Evolutionary conservation across 495 filamentous ascomycete species (phyloP), one percentile per base, ranked within the genome.

Genomic region (Bathelium albidoporum): DNA sequence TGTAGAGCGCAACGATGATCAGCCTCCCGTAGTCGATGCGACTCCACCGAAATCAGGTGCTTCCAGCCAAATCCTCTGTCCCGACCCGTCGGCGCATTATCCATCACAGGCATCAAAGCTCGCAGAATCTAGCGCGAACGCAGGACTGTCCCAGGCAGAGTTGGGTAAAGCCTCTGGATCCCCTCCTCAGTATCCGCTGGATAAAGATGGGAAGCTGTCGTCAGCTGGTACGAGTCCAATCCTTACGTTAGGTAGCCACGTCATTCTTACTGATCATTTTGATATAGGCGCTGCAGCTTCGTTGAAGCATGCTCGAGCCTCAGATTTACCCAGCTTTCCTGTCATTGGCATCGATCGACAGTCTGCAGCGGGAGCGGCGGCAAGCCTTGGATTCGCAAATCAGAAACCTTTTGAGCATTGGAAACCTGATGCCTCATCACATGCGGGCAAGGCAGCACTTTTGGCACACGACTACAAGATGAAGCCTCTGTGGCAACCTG

Each of bases 321-420:
- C 82, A 59, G 85, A 88, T 64, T 79, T 91, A 12, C 86, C 88
- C 29, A 82, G 82, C 66, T 90, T 78, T 64, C 85, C 88, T 14
- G 80, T 81, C 24, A 71, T 80, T 44, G 89, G 89, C 29, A 79
- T 91, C 67, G 76, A 84, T 58, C 79, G 81, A 61, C 83, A 76
- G 63, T 79, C 85, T 32, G 89, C 89, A 49, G 90, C 89, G 24
- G 83, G 83, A 59, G 84, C 87, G 39, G 90, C 89, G 53, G 87
- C 87, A 16, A 82, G 78, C 49, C 77, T 94, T 20, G 89, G 89
- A 29, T 87, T 89, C 79, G 79, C 84, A 29, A 85, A 85, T 68
- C 81, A 82, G 61, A 87, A 82, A 66, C 72, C 83, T 0, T 74
- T 82, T 31, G 81, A 85, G 71, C 69, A 75, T 70, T 87, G 83